phyloP scores from a whole-genome alignment of 768 basidiomycete genomes.

The Chiua virens region DNA sequence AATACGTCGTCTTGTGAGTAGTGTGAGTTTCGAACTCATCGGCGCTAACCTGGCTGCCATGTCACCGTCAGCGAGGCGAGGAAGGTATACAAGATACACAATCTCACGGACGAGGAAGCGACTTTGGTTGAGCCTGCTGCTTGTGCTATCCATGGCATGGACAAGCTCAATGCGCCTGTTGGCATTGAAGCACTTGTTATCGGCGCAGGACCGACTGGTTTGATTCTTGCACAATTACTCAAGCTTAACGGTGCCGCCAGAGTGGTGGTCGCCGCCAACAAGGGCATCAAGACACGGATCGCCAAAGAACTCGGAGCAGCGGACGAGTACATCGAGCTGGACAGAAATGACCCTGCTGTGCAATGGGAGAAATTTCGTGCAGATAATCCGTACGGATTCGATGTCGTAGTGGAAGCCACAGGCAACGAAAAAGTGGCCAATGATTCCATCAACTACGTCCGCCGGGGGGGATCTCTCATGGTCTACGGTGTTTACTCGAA shows the following conservation, averaged over 20 bases:
- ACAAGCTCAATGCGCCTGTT: slow-evolving; percentile 76
- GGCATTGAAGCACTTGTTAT: slow-evolving; percentile 79
- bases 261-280: slow-evolving; percentile 82
- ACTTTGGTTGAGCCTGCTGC: slow-evolving; percentile 85
- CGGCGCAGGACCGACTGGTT: slow-evolving; percentile 83
- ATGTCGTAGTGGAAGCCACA: slow-evolving; percentile 73
- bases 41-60: not conserved
- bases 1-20: slow-evolving; percentile 78
- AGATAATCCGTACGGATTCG: slow-evolving; percentile 81
- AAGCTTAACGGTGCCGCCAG: slow-evolving; percentile 79
- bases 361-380: slow-evolving; percentile 77
- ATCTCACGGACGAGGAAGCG: slow-evolving; percentile 80
- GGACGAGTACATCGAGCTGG: slow-evolving; percentile 82
- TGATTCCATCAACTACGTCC: slow-evolving; percentile 81
- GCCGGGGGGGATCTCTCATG: slow-evolving; percentile 76
- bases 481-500: slow-evolving; percentile 87
- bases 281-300: slow-evolving; percentile 83
- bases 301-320: slow-evolving; percentile 72
- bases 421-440: slow-evolving; percentile 80
- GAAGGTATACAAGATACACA: slow-evolving; percentile 81
- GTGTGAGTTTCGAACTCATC: too few relatives aligned
- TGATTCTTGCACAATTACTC: slow-evolving; percentile 82
- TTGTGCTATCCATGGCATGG: slow-evolving; percentile 86
- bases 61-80: slow-evolving; percentile 48
- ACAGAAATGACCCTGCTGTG: slow-evolving; percentile 61